Conservation (phyloP, 768 basidiomycete species). For the Termitomyces heimii region DNA sequence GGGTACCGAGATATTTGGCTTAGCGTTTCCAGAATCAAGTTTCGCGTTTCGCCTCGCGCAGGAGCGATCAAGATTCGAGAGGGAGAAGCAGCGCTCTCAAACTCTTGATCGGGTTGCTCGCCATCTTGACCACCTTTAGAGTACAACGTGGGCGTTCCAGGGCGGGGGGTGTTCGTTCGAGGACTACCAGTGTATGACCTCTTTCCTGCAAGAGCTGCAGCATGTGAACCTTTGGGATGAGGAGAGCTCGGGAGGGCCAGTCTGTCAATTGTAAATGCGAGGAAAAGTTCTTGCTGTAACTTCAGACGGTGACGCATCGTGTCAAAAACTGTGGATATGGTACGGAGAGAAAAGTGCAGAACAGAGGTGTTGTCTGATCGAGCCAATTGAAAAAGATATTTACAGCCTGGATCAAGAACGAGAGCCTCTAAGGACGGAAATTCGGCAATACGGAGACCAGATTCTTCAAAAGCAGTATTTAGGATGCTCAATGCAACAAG, state of each 20-base stretch:
- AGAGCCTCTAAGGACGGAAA: slow-evolving; percentile 77
- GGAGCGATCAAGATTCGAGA: slow-evolving; percentile 62
- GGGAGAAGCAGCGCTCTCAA: slow-evolving; percentile 37
- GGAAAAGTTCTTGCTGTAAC: slow-evolving; percentile 90
- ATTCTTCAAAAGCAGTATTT: slow-evolving; percentile 81
- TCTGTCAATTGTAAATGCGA: slow-evolving; percentile 91
- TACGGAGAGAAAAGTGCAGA: slow-evolving; percentile 75
- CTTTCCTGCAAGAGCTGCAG: slow-evolving; percentile 19
- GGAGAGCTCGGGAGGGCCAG: slow-evolving; percentile 52
- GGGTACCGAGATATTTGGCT: slow-evolving; percentile 75
- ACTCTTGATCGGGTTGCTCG: slow-evolving; percentile 32
- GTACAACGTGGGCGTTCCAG: slow-evolving; percentile 44
- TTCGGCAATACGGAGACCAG: slow-evolving; percentile 66
- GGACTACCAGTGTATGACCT: slow-evolving; percentile 19
- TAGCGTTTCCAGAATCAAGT: slow-evolving; percentile 85
- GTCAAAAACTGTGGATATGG: slow-evolving; percentile 83
- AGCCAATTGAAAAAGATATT: slow-evolving; percentile 94
- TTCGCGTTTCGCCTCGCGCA: slow-evolving; percentile 81
- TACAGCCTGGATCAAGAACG: slow-evolving; percentile 86
- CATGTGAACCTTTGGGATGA: slow-evolving; percentile 20
- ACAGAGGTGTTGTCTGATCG: slow-evolving; percentile 82
- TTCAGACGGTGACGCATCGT: slow-evolving; percentile 84
- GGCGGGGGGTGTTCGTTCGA: slow-evolving; percentile 40
- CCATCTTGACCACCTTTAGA: slow-evolving; percentile 32
- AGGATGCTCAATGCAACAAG: slow-evolving; percentile 83